Conservation (phyloP, 2,329 filamentous ascomycete species). For the Cryphonectria nitschkei region DNA sequence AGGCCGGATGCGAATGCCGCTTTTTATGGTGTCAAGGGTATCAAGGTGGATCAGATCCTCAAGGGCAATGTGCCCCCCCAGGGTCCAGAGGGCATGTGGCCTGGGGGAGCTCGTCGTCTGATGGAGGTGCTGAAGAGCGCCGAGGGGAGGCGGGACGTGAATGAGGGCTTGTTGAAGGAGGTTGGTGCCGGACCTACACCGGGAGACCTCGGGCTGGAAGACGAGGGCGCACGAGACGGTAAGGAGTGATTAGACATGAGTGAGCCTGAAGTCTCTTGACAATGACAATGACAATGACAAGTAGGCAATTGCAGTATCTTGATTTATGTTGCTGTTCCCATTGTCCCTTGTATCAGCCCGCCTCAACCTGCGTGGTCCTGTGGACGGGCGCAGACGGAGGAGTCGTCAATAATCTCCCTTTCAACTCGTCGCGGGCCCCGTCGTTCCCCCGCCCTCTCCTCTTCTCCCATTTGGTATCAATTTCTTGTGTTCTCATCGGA, state of each 20-base stretch:
- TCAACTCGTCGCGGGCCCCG: not conserved
- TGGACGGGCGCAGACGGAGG: not conserved
- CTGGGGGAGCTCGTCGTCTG: constrained; percentile 27
- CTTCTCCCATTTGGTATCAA: not conserved
- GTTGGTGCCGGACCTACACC: constrained; percentile 71
- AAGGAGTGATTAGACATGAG: not conserved
- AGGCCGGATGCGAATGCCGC: constrained; percentile 72
- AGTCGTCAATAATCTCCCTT: not conserved
- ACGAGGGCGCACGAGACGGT: not conserved
- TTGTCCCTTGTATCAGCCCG: not conserved
- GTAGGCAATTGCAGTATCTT: not conserved
- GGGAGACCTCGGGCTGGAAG: constrained; percentile 65
- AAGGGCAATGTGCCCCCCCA: constrained; percentile 27
- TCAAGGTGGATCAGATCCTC: constrained; percentile 30
- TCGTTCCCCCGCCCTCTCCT: not conserved
- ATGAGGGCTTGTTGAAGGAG: constrained; percentile 36
- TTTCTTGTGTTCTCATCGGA: not conserved
- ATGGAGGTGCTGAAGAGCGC: constrained; percentile 33
- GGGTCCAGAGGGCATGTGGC: constrained; percentile 25
- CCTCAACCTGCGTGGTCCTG: not conserved
- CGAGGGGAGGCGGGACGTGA: constrained; percentile 29
- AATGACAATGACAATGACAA: not conserved
- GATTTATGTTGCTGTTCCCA: not conserved
- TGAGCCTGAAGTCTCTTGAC: not conserved
- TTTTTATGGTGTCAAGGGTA: constrained; percentile 60